These are phyloP conservation scores for Aspergillus biplanus DNA, from an alignment of 495 filamentous ascomycete species.

Conservation along the genomic window DNA sequence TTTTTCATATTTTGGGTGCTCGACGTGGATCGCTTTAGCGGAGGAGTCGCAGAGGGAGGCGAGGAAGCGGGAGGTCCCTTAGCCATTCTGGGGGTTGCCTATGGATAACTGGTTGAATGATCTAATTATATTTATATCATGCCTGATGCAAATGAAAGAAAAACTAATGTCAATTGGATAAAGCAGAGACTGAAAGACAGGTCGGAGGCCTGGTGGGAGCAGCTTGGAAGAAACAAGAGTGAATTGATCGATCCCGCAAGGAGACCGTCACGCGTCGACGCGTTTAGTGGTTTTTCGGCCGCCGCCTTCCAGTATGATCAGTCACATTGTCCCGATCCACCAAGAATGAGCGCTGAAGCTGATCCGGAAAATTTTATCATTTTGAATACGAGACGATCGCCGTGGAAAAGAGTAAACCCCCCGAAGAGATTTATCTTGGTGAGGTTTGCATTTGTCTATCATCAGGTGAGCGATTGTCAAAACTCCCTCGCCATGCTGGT, in stretches of 20 bases:
- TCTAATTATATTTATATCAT: conserved; percentile 11
- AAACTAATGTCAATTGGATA: conserved; percentile 7
- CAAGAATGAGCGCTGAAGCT: conserved; percentile 1
- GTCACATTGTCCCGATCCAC: background rate
- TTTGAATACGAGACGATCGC: background rate
- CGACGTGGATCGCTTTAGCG: conserved; percentile 50
- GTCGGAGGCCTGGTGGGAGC: conserved; percentile 19
- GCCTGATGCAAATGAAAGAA: background rate
- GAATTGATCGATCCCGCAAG: conserved; percentile 19
- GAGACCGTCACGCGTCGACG: conserved; percentile 43
- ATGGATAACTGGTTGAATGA: background rate
- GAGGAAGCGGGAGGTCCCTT: conserved; percentile 43
- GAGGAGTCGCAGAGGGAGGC: conserved; percentile 42
- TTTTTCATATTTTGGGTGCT: conserved; percentile 63
- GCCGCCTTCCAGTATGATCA: conserved; percentile 15
- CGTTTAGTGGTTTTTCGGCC: conserved; percentile 40
- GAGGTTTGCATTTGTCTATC: no score
- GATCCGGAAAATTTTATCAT: background rate
- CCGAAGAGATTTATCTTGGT: no score
- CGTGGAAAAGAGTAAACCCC: no score
- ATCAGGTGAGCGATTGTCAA: no score
- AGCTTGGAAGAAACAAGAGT: conserved; percentile 24
- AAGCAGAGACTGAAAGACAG: background rate
- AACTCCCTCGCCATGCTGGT: no score
- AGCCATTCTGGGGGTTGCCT: conserved; percentile 33